Evolutionary conservation across 116 monocot species (phyloP), one percentile per base, ranked within the genome.

Genomic region (Posidonia oceanica): DNA sequence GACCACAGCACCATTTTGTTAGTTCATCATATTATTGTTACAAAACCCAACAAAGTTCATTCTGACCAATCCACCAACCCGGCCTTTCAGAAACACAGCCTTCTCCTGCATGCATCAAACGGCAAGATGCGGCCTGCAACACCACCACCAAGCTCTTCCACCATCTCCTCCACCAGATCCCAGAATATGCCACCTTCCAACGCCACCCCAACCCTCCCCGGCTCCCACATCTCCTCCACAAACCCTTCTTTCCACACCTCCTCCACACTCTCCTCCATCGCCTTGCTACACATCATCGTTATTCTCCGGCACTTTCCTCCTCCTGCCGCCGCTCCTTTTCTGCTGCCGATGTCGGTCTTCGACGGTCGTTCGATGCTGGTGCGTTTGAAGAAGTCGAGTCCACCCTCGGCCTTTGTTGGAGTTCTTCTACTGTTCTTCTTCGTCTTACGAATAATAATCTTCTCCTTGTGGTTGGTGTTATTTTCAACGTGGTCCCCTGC

Each of bases 131-230:
- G 14, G 36, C 6, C 57, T 13, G 73, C 42, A 29, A 37, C 42
- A 22, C 36, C n/a, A 3, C 38, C 29, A 7, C 53, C 54, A 7
- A 90, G 17, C 74, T 94, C 94, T 69, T n/a, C 52, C 14, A 86
- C 77, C 17, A 86, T 12, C 66, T 90, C 88, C 57, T 74, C 82
- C 36, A 94, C 76, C 75, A 94, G 56, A 29, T 81, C 87, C 11
- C 74, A 71, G 5, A 78, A 55, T 60, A 94, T 83, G 29, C 66
- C 75, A 13, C 72, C 70, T 65, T 83, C 94, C 63, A 94, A 38
- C 51, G 57, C 82, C 65, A 77, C 56, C 56, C 51, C 82, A 20
- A 94, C 76, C 38, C 78, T 74, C 63, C 71, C 85, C 2, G 52
- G 7, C 79, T 90, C 87, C 65, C 73, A 71, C 59, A 70, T 80